Base-by-base conservation (phyloP, 352 stramenopile species). In the Phytophthora fragariae region DNA sequence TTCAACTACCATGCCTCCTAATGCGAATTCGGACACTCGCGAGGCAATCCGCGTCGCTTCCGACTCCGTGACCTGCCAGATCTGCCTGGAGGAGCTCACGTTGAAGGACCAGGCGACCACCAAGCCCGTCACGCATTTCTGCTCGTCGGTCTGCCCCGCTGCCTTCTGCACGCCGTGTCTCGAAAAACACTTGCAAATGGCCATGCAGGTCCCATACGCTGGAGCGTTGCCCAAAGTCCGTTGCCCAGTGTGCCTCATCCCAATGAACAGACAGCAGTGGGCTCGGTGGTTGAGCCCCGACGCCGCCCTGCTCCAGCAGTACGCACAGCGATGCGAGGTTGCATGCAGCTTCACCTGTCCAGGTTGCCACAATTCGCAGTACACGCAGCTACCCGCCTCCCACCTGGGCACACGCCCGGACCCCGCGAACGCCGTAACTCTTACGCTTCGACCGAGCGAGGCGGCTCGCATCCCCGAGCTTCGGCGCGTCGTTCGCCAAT, bases 201-300 rank as follows among this genome's bases (percentile, higher is more conserved):
- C 77, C 5, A 69, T 84, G 17, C 21, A 76, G 17, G 69, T 71
- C 49, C 62, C 62, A n/a, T 89, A 84, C 60, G 35, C 72, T 44
- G 79, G 79, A 4, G 72, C 83, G 15, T 52, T 89, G 33, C 74
- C 81, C 31, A 81, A 76, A 21, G 73, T 85, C 27, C 71, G 73
- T 47, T 89, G 81, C 57, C 81, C 79, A 41, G 67, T 85, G 21
- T 89, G 81, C 50, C 65, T 86, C 5, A 27, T 72, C 0, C 33
- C 50, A 1, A 35, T 86, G 4, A 83, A 83, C 69, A 79, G 65
- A 35, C 59, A 71, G 14, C 70, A 57, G 17, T 81, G 70, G 73
- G 63, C 27, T 24, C 21, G 52, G 10, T 67, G 37, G 12, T 47
- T 76, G 53, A n/a, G 24, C 21, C 27, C 68, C 3, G 29, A 63